Evolutionary conservation across 768 basidiomycete genomes (phyloP).

Genomic region (Phanerochaete sordida): DNA sequence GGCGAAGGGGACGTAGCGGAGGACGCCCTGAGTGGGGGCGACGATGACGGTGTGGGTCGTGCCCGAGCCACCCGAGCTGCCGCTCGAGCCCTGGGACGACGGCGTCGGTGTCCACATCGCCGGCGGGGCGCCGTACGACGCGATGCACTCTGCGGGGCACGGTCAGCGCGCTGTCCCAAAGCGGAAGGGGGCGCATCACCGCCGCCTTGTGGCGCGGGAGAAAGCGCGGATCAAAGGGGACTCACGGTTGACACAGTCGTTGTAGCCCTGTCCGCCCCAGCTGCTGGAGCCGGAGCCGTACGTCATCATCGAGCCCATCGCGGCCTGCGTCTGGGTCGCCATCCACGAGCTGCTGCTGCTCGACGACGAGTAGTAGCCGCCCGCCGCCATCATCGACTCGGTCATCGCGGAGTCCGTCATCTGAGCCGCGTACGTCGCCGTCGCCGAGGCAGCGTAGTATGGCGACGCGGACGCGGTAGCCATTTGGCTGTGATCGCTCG

Average conservation of each 20-base stretch:
- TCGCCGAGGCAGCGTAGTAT: not conserved
- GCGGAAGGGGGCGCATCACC: not conserved
- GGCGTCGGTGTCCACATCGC: slow-evolving; percentile 24
- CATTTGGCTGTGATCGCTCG: not conserved
- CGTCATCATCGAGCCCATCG: slow-evolving; percentile 15
- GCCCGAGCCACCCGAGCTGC: slow-evolving; percentile 29
- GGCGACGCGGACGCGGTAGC: slow-evolving; percentile 5
- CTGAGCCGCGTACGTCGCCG: slow-evolving; percentile 4
- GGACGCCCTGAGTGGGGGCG: slow-evolving; percentile 71
- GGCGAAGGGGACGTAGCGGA: slow-evolving; percentile 73
- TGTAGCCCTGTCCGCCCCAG: slow-evolving; percentile 57
- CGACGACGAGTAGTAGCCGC: not conserved
- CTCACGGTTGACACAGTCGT: slow-evolving; percentile 70
- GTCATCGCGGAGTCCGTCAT: not conserved
- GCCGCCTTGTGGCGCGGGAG: not conserved
- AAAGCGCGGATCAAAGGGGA: slow-evolving; percentile 9
- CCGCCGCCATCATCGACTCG: not conserved
- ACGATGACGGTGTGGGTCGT: slow-evolving; percentile 75
- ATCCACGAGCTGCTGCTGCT: not conserved
- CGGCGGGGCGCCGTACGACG: slow-evolving; percentile 46
- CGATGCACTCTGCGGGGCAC: slow-evolving; percentile 53
- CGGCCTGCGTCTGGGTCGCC: slow-evolving; percentile 1
- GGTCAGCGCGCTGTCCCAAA: slow-evolving; percentile 1
- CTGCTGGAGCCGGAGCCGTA: slow-evolving; percentile 63
- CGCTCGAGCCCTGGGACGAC: slow-evolving; percentile 16